These are phyloP conservation scores for Hypoxylon sp. DNA, from an alignment of 2,329 filamentous ascomycete genomes.

Conservation along the genomic window DNA sequence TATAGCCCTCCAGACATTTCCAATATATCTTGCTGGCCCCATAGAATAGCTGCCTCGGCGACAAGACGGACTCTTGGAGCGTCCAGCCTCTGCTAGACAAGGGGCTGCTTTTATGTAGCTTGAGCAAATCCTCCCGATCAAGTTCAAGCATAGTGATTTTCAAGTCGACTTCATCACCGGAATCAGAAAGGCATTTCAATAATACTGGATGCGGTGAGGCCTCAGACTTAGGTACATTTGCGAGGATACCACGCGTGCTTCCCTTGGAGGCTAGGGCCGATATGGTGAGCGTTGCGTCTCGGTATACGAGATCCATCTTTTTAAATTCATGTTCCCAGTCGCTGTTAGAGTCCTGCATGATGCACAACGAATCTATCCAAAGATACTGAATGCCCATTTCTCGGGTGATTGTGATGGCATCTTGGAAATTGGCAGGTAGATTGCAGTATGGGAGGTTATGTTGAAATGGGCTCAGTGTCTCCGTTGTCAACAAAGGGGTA, in stretches of 20 bases:
- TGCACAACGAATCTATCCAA: slow-evolving; percentile 6
- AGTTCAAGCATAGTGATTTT: too few species aligned
- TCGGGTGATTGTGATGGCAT: neutral
- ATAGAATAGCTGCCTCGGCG: slow-evolving; percentile 5
- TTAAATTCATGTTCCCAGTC: neutral
- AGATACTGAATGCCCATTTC: neutral
- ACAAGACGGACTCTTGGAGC: slow-evolving; percentile 13
- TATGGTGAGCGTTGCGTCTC: neutral
- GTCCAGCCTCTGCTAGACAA: slow-evolving; percentile 11
- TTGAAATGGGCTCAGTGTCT: slow-evolving; percentile 1
- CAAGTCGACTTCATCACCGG: too few species aligned
- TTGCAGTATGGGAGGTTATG: neutral
- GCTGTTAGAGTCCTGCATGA: neutral
- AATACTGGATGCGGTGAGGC: too few species aligned
- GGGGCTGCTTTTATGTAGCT: neutral
- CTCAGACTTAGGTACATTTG: too few species aligned
- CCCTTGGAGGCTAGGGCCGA: neutral
- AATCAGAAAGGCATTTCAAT: too few species aligned
- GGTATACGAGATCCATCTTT: neutral
- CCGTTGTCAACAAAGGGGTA: slow-evolving; percentile 2
- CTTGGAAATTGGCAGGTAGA: neutral
- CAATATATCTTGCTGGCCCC: slow-evolving; percentile 15
- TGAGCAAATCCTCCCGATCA: neutral
- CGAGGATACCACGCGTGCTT: neutral
- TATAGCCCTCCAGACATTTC: slow-evolving; percentile 4